Conservation (phyloP, 2,329 filamentous ascomycete species). For the Alternaria atra region DNA sequence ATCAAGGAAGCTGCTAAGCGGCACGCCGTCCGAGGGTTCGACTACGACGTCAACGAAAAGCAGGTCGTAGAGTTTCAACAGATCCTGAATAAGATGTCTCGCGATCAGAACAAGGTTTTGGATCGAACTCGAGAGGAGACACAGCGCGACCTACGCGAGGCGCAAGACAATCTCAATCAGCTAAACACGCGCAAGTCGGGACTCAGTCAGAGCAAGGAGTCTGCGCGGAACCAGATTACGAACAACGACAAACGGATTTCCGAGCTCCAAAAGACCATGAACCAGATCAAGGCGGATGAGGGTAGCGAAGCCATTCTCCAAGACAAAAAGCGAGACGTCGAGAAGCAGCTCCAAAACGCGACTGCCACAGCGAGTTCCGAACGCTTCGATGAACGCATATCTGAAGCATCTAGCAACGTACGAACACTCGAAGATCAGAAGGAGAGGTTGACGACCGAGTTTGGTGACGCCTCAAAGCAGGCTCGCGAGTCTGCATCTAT, state of each 20-base stretch:
- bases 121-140: slow-evolving; percentile 78
- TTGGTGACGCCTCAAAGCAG: slow-evolving; percentile 81
- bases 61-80: slow-evolving; percentile 81
- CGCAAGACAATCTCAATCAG: slow-evolving; percentile 75
- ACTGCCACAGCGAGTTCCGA: slow-evolving; percentile 70
- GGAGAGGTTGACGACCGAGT: slow-evolving; percentile 77
- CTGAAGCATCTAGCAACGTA: slow-evolving; percentile 71
- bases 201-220: slow-evolving; percentile 76
- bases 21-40: slow-evolving; percentile 85
- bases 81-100: slow-evolving; percentile 75
- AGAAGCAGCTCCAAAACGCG: slow-evolving; percentile 67
- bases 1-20: slow-evolving; percentile 79
- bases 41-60: slow-evolving; percentile 77
- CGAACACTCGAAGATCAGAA: slow-evolving; percentile 75
- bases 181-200: slow-evolving; percentile 78
- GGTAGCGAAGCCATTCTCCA: slow-evolving; percentile 81
- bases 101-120: slow-evolving; percentile 80
- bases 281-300: slow-evolving; percentile 84
- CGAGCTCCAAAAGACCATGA: slow-evolving; percentile 72
- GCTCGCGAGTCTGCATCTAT: slow-evolving; percentile 85
- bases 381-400: slow-evolving; percentile 76
- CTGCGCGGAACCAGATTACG: slow-evolving; percentile 75
- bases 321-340: slow-evolving; percentile 74
- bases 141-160: slow-evolving; percentile 75
- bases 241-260: slow-evolving; percentile 76